Percentiles rank a stretch among this genome's conserved stretches.
phyloP scores from a whole-genome alignment of 495 filamentous ascomycete species.

The Penicillium turbatum region DNA sequence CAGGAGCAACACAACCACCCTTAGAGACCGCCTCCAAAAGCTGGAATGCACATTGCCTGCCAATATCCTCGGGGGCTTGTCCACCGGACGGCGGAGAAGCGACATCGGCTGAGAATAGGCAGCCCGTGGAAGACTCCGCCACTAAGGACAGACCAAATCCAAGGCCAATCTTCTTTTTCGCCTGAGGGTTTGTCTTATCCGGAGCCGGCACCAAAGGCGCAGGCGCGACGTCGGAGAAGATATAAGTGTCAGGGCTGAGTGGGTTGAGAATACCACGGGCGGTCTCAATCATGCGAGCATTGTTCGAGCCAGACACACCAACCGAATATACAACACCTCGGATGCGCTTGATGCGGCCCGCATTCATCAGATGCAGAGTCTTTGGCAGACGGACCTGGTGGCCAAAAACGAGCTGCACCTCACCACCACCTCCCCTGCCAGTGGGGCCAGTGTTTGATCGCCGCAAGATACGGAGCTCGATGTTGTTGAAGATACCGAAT shows the following conservation, averaged over 20 bases:
- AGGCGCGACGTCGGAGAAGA: conserved; percentile 67
- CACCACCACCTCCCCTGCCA: conserved; percentile 77
- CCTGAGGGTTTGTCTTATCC: conserved; percentile 54
- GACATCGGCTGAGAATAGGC: conserved; percentile 82
- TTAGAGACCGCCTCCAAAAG: conserved; percentile 75
- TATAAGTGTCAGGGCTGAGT: conserved; percentile 80
- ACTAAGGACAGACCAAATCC: conserved; percentile 89
- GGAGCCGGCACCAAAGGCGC: conserved; percentile 66
- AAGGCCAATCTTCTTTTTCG: conserved; percentile 68
- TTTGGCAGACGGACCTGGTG: conserved; percentile 90
- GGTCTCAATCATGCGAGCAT: conserved; percentile 89
- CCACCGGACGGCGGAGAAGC: conserved; percentile 77
- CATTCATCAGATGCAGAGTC: conserved; percentile 83
- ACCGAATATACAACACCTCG: conserved; percentile 90
- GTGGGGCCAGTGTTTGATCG: conserved; percentile 69
- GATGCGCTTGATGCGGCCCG: conserved; percentile 81
- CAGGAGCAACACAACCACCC: conserved; percentile 74
- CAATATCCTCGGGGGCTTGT: conserved; percentile 82
- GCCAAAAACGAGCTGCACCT: conserved; percentile 87
- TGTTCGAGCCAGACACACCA: conserved; percentile 85
- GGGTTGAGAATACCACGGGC: conserved; percentile 84
- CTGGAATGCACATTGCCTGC: conserved; percentile 81
- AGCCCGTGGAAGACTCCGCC: conserved; percentile 82
- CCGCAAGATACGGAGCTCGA: conserved; percentile 79
- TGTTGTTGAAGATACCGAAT: conserved; percentile 82